Conservation (phyloP, 306 rosid species). For the Coriaria nepalensis region DNA sequence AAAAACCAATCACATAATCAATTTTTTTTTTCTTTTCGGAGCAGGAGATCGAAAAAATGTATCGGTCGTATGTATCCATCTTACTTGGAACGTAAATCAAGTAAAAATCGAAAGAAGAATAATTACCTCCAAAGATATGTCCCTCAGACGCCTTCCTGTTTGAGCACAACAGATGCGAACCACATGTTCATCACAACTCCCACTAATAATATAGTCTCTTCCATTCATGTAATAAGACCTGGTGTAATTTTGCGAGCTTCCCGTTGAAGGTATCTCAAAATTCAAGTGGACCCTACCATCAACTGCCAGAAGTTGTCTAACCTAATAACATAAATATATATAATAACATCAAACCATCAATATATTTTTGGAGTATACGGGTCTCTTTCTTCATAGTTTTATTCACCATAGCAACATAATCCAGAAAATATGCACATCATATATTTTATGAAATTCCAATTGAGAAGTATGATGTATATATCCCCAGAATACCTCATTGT, state of each 20-base stretch:
- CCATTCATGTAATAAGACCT: slow-evolving; percentile 85
- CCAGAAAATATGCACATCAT: too few species aligned
- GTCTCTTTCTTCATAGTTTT: too few species aligned
- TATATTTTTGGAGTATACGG: too few species aligned
- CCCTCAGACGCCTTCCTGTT: slow-evolving; percentile 73
- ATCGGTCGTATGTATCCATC: too few species aligned
- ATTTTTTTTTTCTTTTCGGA: not conserved
- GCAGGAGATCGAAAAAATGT: too few species aligned
- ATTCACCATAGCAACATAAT: too few species aligned
- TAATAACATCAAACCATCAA: not conserved
- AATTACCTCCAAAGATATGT: slow-evolving; percentile 61
- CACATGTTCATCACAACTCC: slow-evolving; percentile 78
- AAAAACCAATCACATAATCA: not conserved
- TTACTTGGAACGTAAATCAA: too few species aligned
- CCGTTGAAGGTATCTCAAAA: slow-evolving; percentile 57
- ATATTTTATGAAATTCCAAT: too few species aligned
- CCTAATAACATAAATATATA: slow-evolving; percentile 27
- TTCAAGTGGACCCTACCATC: slow-evolving; percentile 79
- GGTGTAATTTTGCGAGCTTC: slow-evolving; percentile 67
- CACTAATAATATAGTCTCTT: slow-evolving; percentile 71
- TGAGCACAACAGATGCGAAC: slow-evolving; percentile 80
- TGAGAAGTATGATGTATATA: too few species aligned
- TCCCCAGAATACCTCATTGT: slow-evolving; percentile 50
- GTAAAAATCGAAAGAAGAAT: not conserved
- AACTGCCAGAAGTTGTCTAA: slow-evolving; percentile 61